Percentiles rank a stretch among this genome's conserved stretches.
phyloP scores from a whole-genome alignment of 208 protist genomes.

The Wallacemonas collosoma region DNA sequence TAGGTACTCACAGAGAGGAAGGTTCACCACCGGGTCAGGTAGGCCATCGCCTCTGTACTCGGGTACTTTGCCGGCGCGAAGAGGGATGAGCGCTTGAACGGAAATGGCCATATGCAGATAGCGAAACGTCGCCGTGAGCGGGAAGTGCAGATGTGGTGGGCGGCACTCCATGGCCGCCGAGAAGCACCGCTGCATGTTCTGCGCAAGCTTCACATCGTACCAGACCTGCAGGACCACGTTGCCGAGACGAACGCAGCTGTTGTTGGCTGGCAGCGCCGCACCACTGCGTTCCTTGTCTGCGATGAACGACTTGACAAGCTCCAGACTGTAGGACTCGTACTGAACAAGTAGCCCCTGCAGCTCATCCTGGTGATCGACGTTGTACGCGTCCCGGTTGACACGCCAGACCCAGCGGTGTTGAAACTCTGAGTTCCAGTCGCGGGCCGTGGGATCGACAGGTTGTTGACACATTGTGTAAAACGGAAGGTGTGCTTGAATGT shows the following conservation, averaged over 20 bases:
- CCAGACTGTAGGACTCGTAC: conserved; percentile 43
- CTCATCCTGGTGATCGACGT: neutral
- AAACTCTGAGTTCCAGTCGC: conserved; percentile 71
- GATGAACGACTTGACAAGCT: conserved; percentile 32
- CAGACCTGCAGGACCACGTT: conserved; percentile 59
- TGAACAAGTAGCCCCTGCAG: conserved; percentile 36
- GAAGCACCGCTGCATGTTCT: conserved; percentile 61
- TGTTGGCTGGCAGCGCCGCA: neutral
- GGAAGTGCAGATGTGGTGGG: conserved; percentile 33
- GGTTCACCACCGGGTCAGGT: conserved; percentile 28
- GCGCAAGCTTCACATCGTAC: conserved; percentile 43
- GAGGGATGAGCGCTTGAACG: conserved; percentile 46
- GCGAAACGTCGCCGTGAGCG: conserved; percentile 61
- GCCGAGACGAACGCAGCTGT: conserved; percentile 39
- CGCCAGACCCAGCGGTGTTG: conserved; percentile 38
- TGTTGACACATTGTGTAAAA: conserved; percentile 28
- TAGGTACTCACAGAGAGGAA: conserved; percentile 55
- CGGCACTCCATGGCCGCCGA: conserved; percentile 34
- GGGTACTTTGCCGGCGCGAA: conserved; percentile 30
- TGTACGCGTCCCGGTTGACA: conserved; percentile 5
- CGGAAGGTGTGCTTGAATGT: conserved; percentile 36
- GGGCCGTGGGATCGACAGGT: conserved; percentile 28
- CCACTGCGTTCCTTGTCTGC: neutral
- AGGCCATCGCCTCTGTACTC: conserved; percentile 41
- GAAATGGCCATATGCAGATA: conserved; percentile 51